Percentiles rank a stretch among this genome's conserved stretches.
phyloP scores from a whole-genome alignment of 2,329 filamentous ascomycete species.

The Diaporthe nobilis region DNA sequence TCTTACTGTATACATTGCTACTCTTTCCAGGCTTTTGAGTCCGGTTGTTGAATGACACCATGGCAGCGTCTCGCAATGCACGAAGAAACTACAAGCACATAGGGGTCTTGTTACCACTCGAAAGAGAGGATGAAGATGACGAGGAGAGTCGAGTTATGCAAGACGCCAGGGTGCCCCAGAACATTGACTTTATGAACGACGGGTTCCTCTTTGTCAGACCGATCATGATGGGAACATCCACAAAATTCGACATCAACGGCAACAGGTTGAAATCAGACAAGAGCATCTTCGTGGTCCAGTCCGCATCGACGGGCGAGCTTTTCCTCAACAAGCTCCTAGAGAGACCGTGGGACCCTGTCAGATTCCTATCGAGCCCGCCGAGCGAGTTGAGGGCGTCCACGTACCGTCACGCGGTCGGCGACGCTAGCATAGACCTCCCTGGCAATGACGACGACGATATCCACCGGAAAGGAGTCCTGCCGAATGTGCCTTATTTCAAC shows the following conservation, averaged over 20 bases:
- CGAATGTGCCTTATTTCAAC: slow-evolving; percentile 1
- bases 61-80: neutral
- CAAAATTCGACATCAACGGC: neutral
- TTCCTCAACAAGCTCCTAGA: slow-evolving; percentile 7
- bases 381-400: slow-evolving; percentile 12
- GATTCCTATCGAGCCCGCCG: neutral
- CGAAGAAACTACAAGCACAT: neutral
- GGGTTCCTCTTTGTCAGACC: slow-evolving; percentile 6
- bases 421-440: neutral
- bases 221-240: neutral
- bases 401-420: neutral
- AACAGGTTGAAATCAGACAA: neutral
- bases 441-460: too few species aligned
- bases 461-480: neutral
- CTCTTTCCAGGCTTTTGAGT: neutral
- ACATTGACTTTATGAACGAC: neutral
- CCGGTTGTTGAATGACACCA: neutral
- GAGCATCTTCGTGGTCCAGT: slow-evolving; percentile 8
- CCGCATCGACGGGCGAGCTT: neutral
- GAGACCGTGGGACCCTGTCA: neutral
- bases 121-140: neutral
- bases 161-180: neutral
- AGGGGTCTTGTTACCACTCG: slow-evolving; percentile 3
- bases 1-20: neutral
- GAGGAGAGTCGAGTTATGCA: neutral